Base-by-base conservation (phyloP, 305 asterid genomes). In the Fraxinus angustifolia region DNA sequence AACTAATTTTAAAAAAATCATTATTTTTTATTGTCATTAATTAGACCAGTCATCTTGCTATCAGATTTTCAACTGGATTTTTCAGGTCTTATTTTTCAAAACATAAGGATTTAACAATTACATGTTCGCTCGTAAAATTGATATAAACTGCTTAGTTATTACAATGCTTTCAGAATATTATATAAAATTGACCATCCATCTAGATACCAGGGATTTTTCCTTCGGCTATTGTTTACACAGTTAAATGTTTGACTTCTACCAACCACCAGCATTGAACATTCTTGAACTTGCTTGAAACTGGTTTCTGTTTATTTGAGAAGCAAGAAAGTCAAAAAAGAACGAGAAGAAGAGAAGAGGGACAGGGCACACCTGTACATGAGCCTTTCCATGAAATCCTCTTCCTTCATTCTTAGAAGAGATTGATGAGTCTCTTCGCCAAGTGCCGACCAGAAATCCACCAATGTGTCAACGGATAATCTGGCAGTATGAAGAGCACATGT, bases 401-500 rank as follows among this genome's bases (percentile, higher is more conserved):
- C 99, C 90, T 96, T 94, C 98, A 96, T 93, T 88, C 91, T 90
- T 79, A 96, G 80, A 87, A 96, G 97, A 82, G 99, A 93, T 42
- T 79, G 93, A 17, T 93, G 92, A 60, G 98, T 93, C 87, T 94
- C 98, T 88, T 94, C 98, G 76, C 98, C 98, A 78, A 94, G 96
- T 30, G 99, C 98, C 48, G 98, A 89, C 99, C 98, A 96, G 87
- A 96, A 96, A 83, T 96, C 98, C 82, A 93, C 97, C 93, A 96
- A 86, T 73, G 97, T 96, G 87, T 93, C 97, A 81, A 96, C 98
- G 40, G 98, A 91, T 84, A 96, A 93, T 79, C 94, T 88, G 82
- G 99, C 98, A 86, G 98, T 96, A 86, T 96, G 99, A 80, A 96
- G 97, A 62, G 99, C 99, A 85, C 99, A 94, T 10, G 98, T 92